A percentile compares a stretch with the other conserved stretches of the same genome.
phyloP scores from a whole-genome alignment of 1,139 yeast genomes.

The Pichia sp. region DNA sequence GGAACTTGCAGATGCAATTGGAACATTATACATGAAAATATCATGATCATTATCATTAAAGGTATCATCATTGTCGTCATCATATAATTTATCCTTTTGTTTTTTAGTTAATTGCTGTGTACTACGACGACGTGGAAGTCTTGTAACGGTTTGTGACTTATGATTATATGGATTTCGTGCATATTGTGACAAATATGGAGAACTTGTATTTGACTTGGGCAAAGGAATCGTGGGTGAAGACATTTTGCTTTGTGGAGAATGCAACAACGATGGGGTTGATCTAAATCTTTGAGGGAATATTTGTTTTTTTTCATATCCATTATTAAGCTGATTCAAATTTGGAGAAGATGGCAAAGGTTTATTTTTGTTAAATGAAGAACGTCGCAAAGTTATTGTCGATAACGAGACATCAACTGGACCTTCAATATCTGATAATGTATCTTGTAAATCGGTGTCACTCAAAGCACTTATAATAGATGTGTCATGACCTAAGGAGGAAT shows the following conservation, averaged over 20 bases:
- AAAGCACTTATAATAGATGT: too few species aligned
- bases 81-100: conserved; percentile 38
- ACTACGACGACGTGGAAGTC: conserved; percentile 25
- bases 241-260: too few species aligned
- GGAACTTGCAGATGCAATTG: conserved; percentile 37
- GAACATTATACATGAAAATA: conserved; percentile 41
- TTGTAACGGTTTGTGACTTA: conserved; percentile 11
- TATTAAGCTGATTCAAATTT: background rate
- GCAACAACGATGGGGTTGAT: conserved; percentile 8
- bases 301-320: background rate
- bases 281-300: conserved; percentile 6
- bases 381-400: conserved; percentile 4
- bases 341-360: background rate
- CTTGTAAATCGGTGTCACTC: background rate
- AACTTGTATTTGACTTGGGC: conserved; percentile 11
- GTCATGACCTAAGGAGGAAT: too few species aligned
- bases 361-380: conserved; percentile 2
- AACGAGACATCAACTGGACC: conserved; percentile 5
- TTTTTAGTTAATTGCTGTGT: conserved; percentile 31
- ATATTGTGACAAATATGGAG: conserved; percentile 7
- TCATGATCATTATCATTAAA: conserved; percentile 33
- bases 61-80: conserved; percentile 32
- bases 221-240: conserved; percentile 9
- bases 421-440: background rate
- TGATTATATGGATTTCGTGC: conserved; percentile 4